Conservation (phyloP, 1,284 basidiomycete species). For the Trametes polyzona region DNA sequence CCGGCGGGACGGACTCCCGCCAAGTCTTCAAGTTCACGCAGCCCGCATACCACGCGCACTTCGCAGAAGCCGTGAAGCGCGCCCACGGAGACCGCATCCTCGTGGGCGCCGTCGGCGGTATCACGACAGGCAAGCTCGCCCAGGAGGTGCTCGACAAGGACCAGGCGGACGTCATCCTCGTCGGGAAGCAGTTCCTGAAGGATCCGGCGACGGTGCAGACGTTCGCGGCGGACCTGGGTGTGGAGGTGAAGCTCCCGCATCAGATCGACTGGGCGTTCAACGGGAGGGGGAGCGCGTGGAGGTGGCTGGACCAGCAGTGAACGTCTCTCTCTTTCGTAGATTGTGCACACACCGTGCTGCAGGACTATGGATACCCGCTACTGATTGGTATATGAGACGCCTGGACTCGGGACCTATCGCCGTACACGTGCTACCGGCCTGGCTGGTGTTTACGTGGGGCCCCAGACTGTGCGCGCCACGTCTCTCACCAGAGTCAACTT, state of each 20-base stretch:
- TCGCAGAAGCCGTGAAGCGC: constrained; percentile 55
- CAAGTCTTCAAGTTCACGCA: constrained; percentile 37
- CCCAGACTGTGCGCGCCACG: constrained; percentile 55
- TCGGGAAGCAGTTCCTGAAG: constrained; percentile 57
- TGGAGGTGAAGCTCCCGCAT: constrained; percentile 45
- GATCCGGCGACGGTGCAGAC: constrained; percentile 52
- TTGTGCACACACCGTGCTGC: no score
- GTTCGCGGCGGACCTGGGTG: constrained; percentile 54
- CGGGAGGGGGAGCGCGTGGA: constrained; percentile 15
- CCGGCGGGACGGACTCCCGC: constrained; percentile 47
- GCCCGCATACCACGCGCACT: constrained; percentile 49
- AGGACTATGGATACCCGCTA: background rate
- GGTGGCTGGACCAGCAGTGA: background rate
- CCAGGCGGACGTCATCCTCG: constrained; percentile 44
- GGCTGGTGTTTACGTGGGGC: background rate
- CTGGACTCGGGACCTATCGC: no score
- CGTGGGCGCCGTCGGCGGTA: constrained; percentile 62
- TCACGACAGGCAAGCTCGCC: constrained; percentile 57
- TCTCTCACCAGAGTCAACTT: constrained; percentile 55
- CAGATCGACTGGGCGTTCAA: constrained; percentile 55
- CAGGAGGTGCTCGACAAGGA: constrained; percentile 56
- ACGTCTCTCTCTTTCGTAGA: no score
- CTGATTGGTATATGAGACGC: background rate
- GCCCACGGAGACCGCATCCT: constrained; percentile 42
- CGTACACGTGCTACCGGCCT: no score